Evolutionary conservation across 116 monocot genomes (phyloP), one percentile per base, ranked within the genome.

Genomic region (Posidonia oceanica): DNA sequence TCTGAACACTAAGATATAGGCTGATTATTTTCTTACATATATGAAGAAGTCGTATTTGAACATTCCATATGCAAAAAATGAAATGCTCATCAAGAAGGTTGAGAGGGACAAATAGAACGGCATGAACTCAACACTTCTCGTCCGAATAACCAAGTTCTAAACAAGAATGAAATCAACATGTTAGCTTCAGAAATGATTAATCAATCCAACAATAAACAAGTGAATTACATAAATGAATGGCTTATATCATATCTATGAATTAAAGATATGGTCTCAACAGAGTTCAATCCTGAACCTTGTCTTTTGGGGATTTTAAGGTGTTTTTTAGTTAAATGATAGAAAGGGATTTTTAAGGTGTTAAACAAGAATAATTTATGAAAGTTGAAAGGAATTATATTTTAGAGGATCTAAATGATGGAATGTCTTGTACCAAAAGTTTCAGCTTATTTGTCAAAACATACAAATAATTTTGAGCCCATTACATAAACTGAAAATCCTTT

Each of bases 101-200:
- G 88, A 80, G 22, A 91, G 76, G 11, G 95, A 95, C 4, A 95
- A 70, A 70, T 88, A 91, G 71, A 95, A 91, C 7, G 95, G 95
- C 95, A 95, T 95, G 88, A 83, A 95, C 71, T 95, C 95, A 48
- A 95, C 88, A 40, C 95, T 95, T 71, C 21, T 83, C 1, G 86
- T 95, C 73, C 70, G 82, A 39, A 95, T 88, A 63, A 95, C 95
- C 86, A 95, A 81, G 74, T 86, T 91, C 95, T 94, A 76, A 53
- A 66, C 38, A 53, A 66, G 21, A 60, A 71, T 14, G 21, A 48
- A 72, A 60, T 36, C 55, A 54, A 37, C 16, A 66, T 3, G 48
- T 67, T 51, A 51, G 66, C 42, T 10, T 10, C 23, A 21, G 36
- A 61, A 36, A 29, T 20, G 18, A 22, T 61, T 23, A 12, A 29